phyloP scores from a whole-genome alignment of 306 rosid species.

The Styphnolobium japonicum region DNA sequence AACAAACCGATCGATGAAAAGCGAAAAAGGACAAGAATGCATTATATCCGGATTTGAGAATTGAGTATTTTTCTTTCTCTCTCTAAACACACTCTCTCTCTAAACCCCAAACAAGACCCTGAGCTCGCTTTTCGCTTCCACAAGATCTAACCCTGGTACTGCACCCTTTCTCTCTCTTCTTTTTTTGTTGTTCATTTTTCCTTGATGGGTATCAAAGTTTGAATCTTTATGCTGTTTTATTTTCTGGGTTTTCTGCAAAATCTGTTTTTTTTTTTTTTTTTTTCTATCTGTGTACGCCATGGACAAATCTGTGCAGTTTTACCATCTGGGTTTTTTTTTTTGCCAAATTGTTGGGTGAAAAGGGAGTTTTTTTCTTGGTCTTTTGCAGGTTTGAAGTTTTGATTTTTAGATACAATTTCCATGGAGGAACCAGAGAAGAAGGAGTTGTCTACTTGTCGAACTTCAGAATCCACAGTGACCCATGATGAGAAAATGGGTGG shows the following conservation, averaged over 20 bases:
- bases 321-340: slow-evolving; percentile 43
- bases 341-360: not conserved
- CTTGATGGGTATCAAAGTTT: not conserved
- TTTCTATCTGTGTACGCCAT: not conserved
- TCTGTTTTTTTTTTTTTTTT: not conserved
- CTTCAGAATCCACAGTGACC: slow-evolving; percentile 42
- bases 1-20: slow-evolving; percentile 20
- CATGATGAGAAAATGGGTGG: slow-evolving; percentile 37
- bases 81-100: slow-evolving; percentile 36
- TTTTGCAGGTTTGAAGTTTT: slow-evolving; percentile 30
- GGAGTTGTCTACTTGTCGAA: slow-evolving; percentile 36
- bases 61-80: slow-evolving; percentile 34
- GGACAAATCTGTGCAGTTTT: slow-evolving; percentile 19
- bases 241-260: not conserved
- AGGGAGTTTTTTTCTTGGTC: not conserved
- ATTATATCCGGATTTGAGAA: slow-evolving; percentile 26
- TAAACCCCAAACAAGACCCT: slow-evolving; percentile 41
- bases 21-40: slow-evolving; percentile 35
- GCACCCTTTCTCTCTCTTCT: not conserved
- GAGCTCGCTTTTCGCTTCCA: slow-evolving; percentile 1
- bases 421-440: slow-evolving; percentile 68
- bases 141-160: slow-evolving; percentile 70
- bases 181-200: not conserved
- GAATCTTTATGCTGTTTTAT: not conserved
- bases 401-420: slow-evolving; percentile 38